phyloP scores from a whole-genome alignment of 2,329 filamentous ascomycete species.

The Intubia oerlemansii region DNA sequence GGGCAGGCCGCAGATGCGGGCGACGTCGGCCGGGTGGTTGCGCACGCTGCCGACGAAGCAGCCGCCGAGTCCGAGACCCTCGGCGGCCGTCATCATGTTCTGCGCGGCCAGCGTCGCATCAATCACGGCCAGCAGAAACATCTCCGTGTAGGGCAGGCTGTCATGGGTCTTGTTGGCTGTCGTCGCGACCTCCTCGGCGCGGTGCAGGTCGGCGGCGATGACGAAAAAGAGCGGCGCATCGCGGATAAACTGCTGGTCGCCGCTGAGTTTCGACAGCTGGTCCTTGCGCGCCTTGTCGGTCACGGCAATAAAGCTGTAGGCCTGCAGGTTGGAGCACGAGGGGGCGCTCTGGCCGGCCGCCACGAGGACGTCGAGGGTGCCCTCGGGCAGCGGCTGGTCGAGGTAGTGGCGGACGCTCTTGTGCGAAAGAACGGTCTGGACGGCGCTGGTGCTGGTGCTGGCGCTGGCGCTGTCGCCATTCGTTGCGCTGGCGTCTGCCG shows the following conservation, averaged over 20 bases:
- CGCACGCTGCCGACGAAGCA: constrained; percentile 14
- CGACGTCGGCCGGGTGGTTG: constrained; percentile 11
- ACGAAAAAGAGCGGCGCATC: constrained; percentile 13
- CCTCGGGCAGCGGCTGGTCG: constrained; percentile 6
- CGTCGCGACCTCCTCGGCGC: constrained; percentile 9
- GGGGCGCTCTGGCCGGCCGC: constrained; percentile 15
- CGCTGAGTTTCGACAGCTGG: constrained; percentile 10
- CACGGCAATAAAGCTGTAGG: constrained; percentile 14
- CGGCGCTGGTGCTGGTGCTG: no score
- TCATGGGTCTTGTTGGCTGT: constrained; percentile 6
- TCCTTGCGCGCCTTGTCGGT: constrained; percentile 10
- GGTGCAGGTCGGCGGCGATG: constrained; percentile 14
- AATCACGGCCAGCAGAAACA: constrained; percentile 14
- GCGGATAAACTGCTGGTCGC: constrained; percentile 13
- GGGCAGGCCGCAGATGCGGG: constrained; percentile 11
- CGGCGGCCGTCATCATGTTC: constrained; percentile 12
- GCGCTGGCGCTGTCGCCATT: no score
- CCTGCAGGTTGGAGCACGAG: constrained; percentile 15
- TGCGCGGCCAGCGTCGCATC: constrained; percentile 14
- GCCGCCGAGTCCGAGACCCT: constrained; percentile 12
- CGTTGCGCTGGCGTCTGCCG: no score
- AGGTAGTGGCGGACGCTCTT: constrained; percentile 12
- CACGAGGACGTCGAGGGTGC: constrained; percentile 11
- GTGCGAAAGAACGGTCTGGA: constrained; percentile 12
- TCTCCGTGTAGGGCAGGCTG: constrained; percentile 12